Conservation (phyloP, 2,329 filamentous ascomycete species). For the Pseudogymnoascus sp. region DNA sequence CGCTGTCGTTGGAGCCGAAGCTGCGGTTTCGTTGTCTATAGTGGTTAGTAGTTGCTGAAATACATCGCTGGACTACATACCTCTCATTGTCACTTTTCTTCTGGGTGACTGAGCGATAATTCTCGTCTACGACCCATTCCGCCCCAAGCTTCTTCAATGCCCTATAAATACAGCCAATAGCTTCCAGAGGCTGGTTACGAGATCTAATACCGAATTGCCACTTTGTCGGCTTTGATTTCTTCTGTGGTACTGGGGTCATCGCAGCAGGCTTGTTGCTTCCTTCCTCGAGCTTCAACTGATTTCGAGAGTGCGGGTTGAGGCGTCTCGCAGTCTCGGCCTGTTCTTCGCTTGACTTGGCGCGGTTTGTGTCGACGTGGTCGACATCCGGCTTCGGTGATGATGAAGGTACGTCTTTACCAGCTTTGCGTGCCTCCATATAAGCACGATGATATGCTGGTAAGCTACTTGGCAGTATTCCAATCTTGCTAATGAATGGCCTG, state of each 20-base stretch:
- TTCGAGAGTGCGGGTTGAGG: constrained; percentile 77
- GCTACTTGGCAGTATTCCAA: constrained; percentile 86
- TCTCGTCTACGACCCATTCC: constrained; percentile 69
- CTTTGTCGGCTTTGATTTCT: constrained; percentile 72
- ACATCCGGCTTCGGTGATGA: constrained; percentile 42
- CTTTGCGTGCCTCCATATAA: constrained; percentile 68
- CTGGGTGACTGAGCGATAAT: constrained; percentile 28
- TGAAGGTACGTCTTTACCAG: constrained; percentile 42
- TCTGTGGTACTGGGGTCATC: constrained; percentile 57
- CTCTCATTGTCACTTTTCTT: constrained; percentile 33
- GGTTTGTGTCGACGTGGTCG: constrained; percentile 27
- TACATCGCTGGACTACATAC: constrained; percentile 23
- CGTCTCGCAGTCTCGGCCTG: constrained; percentile 74
- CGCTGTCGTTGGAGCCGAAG: constrained; percentile 29
- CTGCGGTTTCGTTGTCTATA: constrained; percentile 30
- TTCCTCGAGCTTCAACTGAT: constrained; percentile 61
- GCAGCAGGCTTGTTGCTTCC: constrained; percentile 51
- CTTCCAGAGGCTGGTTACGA: constrained; percentile 87
- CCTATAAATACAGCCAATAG: constrained; percentile 90
- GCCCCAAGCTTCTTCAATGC: constrained; percentile 82
- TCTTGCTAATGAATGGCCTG: constrained; percentile 56
- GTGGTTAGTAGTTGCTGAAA: background rate
- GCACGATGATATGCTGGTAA: constrained; percentile 85
- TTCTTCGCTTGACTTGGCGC: constrained; percentile 56
- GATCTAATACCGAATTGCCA: constrained; percentile 99